These are phyloP conservation scores for Trichoderma atroviride DNA, from an alignment of 2,329 filamentous ascomycete species.

Conservation along the genomic window DNA sequence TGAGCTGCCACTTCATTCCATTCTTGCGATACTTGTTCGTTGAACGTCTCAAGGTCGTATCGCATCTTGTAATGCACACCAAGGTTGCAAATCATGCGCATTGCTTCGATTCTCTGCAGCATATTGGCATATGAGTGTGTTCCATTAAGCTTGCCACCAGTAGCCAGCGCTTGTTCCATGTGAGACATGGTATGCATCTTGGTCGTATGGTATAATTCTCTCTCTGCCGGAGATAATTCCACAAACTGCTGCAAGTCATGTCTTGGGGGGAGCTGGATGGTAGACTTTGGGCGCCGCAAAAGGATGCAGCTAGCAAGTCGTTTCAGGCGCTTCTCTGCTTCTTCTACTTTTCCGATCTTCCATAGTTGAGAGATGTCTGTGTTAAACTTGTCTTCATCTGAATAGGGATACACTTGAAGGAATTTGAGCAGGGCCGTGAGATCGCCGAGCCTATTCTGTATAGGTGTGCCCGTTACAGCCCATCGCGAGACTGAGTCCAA, in stretches of 20 bases:
- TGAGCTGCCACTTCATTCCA: slow-evolving; percentile 38
- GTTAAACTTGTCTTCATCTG: slow-evolving; percentile 44
- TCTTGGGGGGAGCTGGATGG: slow-evolving; percentile 44
- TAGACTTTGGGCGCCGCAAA: slow-evolving; percentile 44
- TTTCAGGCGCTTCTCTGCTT: slow-evolving; percentile 46
- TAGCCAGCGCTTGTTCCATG: slow-evolving; percentile 41
- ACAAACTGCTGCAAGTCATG: slow-evolving; percentile 40
- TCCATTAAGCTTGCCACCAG: slow-evolving; percentile 23
- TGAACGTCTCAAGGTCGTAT: slow-evolving; percentile 30
- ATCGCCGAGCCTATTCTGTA: slow-evolving; percentile 50
- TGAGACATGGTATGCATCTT: slow-evolving; percentile 34
- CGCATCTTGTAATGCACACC: slow-evolving; percentile 45
- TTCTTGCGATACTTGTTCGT: neutral
- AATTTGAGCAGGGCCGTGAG: slow-evolving; percentile 47
- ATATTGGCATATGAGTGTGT: slow-evolving; percentile 44
- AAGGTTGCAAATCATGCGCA: slow-evolving; percentile 51
- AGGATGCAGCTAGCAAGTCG: slow-evolving; percentile 43
- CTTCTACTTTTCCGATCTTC: slow-evolving; percentile 42
- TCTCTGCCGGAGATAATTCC: slow-evolving; percentile 43
- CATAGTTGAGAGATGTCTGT: slow-evolving; percentile 43
- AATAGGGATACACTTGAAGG: slow-evolving; percentile 45
- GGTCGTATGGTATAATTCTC: slow-evolving; percentile 40
- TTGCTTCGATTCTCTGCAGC: slow-evolving; percentile 48
- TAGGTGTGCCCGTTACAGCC: slow-evolving; percentile 52
- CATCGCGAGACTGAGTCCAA: slow-evolving; percentile 44